These are phyloP conservation scores for Diplosphaera chodatii DNA, from an alignment of 139 green algal species.

Conservation along the genomic window DNA sequence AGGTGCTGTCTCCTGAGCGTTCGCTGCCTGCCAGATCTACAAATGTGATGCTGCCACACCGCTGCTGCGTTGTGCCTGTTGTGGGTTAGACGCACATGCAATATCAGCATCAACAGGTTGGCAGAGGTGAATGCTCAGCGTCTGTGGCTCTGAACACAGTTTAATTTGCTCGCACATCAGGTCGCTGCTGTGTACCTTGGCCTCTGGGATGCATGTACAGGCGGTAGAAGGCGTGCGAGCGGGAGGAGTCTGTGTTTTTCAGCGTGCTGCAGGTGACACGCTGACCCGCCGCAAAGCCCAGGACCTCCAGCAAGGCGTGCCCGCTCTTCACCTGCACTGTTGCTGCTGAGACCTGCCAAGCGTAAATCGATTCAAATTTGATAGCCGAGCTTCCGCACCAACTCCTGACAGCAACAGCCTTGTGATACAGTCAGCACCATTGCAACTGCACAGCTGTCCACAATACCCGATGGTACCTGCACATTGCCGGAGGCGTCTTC, in stretches of 20 bases:
- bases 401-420: too few species aligned
- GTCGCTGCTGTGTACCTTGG: too few species aligned
- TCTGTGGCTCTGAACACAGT: too few species aligned
- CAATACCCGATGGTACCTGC: too few species aligned
- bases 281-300: neutral
- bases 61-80: neutral
- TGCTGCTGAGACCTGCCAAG: neutral
- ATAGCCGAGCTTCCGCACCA: too few species aligned
- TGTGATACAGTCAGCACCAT: too few species aligned
- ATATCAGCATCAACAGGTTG: too few species aligned
- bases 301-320: neutral
- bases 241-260: neutral
- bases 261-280: neutral
- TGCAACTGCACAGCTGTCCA: too few species aligned
- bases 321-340: neutral
- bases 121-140: too few species aligned
- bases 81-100: too few species aligned
- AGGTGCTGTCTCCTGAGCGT: neutral
- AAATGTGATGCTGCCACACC: neutral
- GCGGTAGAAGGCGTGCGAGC: neutral
- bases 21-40: neutral
- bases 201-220: neutral
- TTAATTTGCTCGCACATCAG: too few species aligned
- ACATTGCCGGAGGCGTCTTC: neutral
- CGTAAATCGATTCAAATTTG: too few species aligned